A percentile compares a stretch with the other conserved stretches of the same genome.
Conservation (phyloP, 306 rosid species). For the Fragaria vesca region DNA sequence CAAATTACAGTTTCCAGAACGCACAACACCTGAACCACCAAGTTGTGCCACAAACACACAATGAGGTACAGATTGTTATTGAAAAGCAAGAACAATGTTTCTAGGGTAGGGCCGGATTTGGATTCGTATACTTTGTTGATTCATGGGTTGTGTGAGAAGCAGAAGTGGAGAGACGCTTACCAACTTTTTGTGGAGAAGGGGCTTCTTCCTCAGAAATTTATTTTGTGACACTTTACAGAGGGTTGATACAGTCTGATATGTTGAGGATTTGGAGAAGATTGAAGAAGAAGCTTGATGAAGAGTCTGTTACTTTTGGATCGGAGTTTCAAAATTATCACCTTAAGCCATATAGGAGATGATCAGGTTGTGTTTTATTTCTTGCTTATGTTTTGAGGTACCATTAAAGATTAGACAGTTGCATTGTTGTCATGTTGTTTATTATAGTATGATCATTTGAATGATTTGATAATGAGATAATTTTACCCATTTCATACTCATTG, state of each 20-base stretch:
- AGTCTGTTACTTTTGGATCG: constrained; percentile 75
- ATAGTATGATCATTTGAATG: background rate
- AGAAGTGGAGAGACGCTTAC: constrained; percentile 79
- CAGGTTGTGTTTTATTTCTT: background rate
- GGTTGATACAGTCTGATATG: constrained; percentile 81
- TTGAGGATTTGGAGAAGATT: constrained; percentile 93
- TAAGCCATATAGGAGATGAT: constrained; percentile 79
- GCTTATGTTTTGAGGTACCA: background rate
- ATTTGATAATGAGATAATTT: background rate
- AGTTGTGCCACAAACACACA: constrained; percentile 7
- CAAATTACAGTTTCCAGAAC: constrained; percentile 45
- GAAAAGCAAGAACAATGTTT: too few species aligned
- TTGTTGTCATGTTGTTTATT: background rate
- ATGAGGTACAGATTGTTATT: too few species aligned
- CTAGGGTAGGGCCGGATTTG: constrained; percentile 67
- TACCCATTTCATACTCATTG: background rate
- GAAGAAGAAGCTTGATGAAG: constrained; percentile 87
- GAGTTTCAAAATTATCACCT: constrained; percentile 74
- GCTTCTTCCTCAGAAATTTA: constrained; percentile 78
- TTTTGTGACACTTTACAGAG: constrained; percentile 78
- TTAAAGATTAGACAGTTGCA: background rate
- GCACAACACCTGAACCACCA: constrained; percentile 58
- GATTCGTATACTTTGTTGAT: constrained; percentile 64
- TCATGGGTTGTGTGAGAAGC: constrained; percentile 68
- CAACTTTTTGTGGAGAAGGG: constrained; percentile 78